Evolutionary conservation across 257 asterid species (phyloP).

Genomic region (Pogostemon cablin): DNA sequence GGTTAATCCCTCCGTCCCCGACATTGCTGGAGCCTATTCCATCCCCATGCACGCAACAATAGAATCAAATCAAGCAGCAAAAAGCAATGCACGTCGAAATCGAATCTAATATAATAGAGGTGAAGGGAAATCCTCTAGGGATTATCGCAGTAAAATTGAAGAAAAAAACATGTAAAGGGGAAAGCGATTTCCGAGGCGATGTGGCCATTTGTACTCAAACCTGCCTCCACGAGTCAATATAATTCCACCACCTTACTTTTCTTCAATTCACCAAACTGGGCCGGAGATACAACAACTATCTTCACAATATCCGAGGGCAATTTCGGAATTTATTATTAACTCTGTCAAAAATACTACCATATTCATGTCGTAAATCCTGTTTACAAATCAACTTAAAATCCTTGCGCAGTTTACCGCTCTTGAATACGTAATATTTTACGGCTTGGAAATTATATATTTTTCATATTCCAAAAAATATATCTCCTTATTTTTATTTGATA

Average conservation of each 20-base stretch:
- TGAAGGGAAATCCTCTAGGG: constrained; percentile 1
- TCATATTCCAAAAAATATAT: too few relatives aligned
- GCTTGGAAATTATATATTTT: too few relatives aligned
- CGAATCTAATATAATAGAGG: constrained; percentile 26
- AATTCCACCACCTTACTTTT: background rate
- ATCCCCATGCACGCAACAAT: constrained; percentile 32
- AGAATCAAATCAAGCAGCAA: constrained; percentile 19
- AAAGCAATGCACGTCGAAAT: constrained; percentile 35
- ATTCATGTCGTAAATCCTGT: too few relatives aligned
- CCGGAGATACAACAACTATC: too few relatives aligned
- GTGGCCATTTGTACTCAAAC: constrained; percentile 57
- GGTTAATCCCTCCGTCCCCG: constrained; percentile 48
- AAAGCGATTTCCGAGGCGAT: constrained; percentile 49
- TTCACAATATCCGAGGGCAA: too few relatives aligned
- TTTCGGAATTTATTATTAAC: too few relatives aligned
- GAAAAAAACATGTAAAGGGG: constrained; percentile 18
- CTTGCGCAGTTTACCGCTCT: too few relatives aligned
- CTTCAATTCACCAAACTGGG: too few relatives aligned
- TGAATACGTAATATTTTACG: too few relatives aligned
- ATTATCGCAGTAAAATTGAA: constrained; percentile 11
- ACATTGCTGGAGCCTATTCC: constrained; percentile 46
- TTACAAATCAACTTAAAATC: too few relatives aligned
- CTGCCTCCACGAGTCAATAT: constrained; percentile 56
- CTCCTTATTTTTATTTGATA: too few relatives aligned
- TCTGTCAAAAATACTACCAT: too few relatives aligned